Conservation (phyloP, 805 yeast species). For the Myxozyma monticola region DNA sequence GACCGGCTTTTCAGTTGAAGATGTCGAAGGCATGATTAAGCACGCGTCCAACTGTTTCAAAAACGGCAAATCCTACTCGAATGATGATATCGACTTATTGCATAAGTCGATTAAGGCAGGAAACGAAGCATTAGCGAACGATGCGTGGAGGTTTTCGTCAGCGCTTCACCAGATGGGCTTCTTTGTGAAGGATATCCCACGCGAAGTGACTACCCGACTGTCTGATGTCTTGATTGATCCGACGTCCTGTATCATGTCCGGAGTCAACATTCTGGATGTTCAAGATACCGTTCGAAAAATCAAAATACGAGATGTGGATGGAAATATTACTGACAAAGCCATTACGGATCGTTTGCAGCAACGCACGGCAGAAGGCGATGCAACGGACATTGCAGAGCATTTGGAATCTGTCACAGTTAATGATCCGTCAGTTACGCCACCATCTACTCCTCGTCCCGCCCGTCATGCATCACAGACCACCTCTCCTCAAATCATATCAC, state of each 20-base stretch:
- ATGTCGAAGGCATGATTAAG: conserved; percentile 53
- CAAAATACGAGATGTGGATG: conserved; percentile 18
- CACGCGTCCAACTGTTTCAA: conserved; percentile 51
- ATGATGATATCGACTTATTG: conserved; percentile 46
- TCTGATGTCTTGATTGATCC: too few species aligned
- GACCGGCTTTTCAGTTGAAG: conserved; percentile 68
- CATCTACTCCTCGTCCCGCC: too few species aligned
- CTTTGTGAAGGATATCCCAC: too few species aligned
- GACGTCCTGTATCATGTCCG: conserved; percentile 45
- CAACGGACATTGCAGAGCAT: too few species aligned
- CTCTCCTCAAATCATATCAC: too few species aligned
- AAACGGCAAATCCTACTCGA: conserved; percentile 26
- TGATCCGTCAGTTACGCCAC: too few species aligned
- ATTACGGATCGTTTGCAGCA: too few species aligned
- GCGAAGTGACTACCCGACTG: too few species aligned
- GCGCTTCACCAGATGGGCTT: conserved; percentile 65
- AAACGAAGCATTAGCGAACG: conserved; percentile 50
- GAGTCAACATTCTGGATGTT: conserved; percentile 10
- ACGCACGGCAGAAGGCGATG: too few species aligned
- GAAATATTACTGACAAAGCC: too few species aligned
- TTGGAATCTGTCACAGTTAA: too few species aligned
- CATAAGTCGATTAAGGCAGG: conserved; percentile 49
- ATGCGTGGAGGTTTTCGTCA: conserved; percentile 59
- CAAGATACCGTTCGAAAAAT: conserved; percentile 8
- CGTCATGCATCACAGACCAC: too few species aligned